These are phyloP conservation scores for Eragrostis nindensis DNA, from an alignment of 176 grass and related monocot species.

Conservation along the genomic window DNA sequence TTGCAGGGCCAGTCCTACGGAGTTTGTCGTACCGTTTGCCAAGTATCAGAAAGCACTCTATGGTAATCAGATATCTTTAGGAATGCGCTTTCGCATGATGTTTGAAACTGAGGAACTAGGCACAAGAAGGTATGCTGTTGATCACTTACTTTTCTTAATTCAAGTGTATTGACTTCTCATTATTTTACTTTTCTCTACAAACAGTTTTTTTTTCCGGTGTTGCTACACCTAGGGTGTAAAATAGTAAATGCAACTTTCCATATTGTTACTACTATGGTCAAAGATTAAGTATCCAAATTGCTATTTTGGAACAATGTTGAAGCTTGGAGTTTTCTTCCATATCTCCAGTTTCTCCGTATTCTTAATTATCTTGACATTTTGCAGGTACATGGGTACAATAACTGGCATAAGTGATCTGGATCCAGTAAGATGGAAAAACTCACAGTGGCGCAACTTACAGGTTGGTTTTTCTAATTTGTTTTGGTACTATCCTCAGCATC, in stretches of 20 bases:
- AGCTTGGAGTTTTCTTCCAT: background rate
- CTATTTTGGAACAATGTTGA: background rate
- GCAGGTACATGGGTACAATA: slow-evolving; percentile 89
- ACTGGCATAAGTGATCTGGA: slow-evolving; percentile 87
- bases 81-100: slow-evolving; percentile 92
- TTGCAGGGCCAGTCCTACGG: slow-evolving; percentile 83
- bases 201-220: background rate
- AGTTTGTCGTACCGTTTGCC: slow-evolving; percentile 82
- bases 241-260: background rate
- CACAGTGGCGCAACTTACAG: slow-evolving; percentile 85
- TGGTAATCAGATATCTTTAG: slow-evolving; percentile 74
- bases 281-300: background rate
- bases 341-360: slow-evolving; percentile 10
- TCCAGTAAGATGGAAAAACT: slow-evolving; percentile 80
- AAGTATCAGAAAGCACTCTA: slow-evolving; percentile 86
- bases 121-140: slow-evolving; percentile 60
- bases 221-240: background rate
- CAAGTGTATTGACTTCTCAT: background rate
- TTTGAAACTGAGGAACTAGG: slow-evolving; percentile 92
- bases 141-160: slow-evolving; percentile 1
- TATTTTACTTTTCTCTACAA: background rate
- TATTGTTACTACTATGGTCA: too few relatives aligned
- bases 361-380: slow-evolving; percentile 31
- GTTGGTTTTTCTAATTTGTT: slow-evolving; percentile 49
- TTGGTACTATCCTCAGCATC: background rate